Evolutionary conservation across 495 filamentous ascomycete genomes (phyloP).

Genomic region (Aspergillus nanangensis): DNA sequence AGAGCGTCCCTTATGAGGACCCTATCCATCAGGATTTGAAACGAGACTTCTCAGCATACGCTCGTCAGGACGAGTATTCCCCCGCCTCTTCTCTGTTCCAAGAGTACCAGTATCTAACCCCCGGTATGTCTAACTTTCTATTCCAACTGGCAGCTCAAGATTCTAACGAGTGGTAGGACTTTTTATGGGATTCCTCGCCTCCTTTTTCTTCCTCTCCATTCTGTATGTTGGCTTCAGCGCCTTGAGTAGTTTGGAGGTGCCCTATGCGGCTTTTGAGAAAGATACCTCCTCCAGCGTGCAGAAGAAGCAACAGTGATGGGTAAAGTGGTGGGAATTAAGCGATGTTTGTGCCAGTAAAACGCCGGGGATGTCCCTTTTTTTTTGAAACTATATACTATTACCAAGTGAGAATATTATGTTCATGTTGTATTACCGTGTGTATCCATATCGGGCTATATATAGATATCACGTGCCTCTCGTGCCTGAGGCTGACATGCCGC

Average conservation of each 20-base stretch:
- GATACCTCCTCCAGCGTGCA: constrained; percentile 83
- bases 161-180: constrained; percentile 50
- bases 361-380: background rate
- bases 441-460: constrained; percentile 1
- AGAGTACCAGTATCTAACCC: constrained; percentile 86
- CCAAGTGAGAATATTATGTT: too few species aligned
- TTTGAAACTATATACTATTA: too few species aligned
- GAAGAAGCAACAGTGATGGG: constrained; percentile 67
- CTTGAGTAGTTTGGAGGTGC: constrained; percentile 74
- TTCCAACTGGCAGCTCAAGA: background rate
- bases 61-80: constrained; percentile 21
- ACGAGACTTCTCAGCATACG: constrained; percentile 44
- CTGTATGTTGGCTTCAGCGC: constrained; percentile 72
- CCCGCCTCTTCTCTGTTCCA: constrained; percentile 67
- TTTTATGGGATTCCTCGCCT: constrained; percentile 74
- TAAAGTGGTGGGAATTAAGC: background rate
- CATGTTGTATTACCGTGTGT: background rate
- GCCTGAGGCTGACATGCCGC: background rate
- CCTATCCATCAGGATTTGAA: constrained; percentile 55
- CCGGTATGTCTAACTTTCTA: constrained; percentile 42
- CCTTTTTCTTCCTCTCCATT: constrained; percentile 66
- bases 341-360: background rate
- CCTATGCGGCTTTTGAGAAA: constrained; percentile 93
- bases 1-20: constrained; percentile 42
- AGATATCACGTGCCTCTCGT: constrained; percentile 3